Base-by-base conservation (phyloP, 2,329 filamentous ascomycete genomes). In the Hypoxylon sp. region DNA sequence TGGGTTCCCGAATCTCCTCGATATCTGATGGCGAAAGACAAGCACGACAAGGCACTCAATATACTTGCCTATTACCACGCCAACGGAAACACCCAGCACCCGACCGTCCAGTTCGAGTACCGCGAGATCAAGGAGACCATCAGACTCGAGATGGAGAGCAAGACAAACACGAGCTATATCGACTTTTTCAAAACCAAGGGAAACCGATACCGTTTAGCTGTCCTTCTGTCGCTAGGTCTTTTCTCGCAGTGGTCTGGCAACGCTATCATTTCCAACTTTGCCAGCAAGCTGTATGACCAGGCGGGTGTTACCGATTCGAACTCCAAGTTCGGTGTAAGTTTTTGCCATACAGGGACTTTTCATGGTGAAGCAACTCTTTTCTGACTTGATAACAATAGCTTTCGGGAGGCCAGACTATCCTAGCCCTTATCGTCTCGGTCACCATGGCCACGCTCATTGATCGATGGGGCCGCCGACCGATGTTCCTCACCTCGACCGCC, bases 231-330 rank as follows among this genome's bases (percentile, higher is more conserved):
- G 1, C 80, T 88, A 24, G 86, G 85, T 71, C 75, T 88, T 64
- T 87, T 88, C 77, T 87, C 84, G 0, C 85, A 88, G 75, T 88
- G 84, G 80, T 85, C 82, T 33, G 86, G 87, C 56, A 88, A 88
- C 73, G 85, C 82, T 63, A 81, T 88, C 50, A 84, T 88, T 70
- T 85, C 81, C 63, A 87, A 88, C 78, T 89, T 87, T 69, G 80
- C 84, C 40, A 83, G 80, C 61, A 78, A 80, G 61, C 82, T 88
- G 49, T 87, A 87, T 76, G 75, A 80, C 40, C 80, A 80, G 33
- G 85, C 85, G 65, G 85, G 85, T 58, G 82, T 88, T 67, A 80
- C 66, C 1, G 76, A 80, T 68, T 74, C 80, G 40, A 80, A 77
- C 32, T 76, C 78, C 72, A 81, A 82, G 72, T 81, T 83, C 58